Evolutionary conservation across 2,329 filamentous ascomycete genomes (phyloP).

Genomic region (Neurospora sp.): DNA sequence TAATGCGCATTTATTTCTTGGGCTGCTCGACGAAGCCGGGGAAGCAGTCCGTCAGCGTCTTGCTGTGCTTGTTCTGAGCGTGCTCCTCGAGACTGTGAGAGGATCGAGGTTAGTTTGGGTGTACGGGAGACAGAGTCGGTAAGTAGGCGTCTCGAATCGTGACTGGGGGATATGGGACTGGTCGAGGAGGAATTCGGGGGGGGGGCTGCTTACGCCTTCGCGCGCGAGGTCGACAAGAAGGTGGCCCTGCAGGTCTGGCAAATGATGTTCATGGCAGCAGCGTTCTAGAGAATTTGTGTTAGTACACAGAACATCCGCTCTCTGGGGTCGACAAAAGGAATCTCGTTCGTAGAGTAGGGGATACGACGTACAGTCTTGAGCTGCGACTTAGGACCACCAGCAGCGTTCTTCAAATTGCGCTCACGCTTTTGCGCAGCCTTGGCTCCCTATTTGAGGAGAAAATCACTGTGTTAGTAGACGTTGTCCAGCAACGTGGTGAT

Average conservation of each 20-base stretch:
- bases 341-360: background rate
- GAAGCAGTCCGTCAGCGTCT: constrained; percentile 63
- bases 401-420: constrained; percentile 54
- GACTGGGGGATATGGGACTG: background rate
- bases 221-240: constrained; percentile 68
- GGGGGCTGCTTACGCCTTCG: constrained; percentile 47
- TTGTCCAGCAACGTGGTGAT: constrained; percentile 2
- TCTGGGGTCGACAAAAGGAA: background rate
- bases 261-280: constrained; percentile 64
- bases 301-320: background rate
- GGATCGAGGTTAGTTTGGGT: constrained; percentile 5
- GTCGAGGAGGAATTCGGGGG: background rate
- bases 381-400: constrained; percentile 52
- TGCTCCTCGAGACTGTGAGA: constrained; percentile 53
- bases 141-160: background rate
- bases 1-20: constrained; percentile 6
- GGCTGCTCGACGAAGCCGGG: constrained; percentile 30
- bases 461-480: background rate
- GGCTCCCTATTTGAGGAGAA: constrained; percentile 22
- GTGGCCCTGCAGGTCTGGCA: constrained; percentile 69
- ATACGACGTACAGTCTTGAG: constrained; percentile 50
- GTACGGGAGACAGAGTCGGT: background rate
- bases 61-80: constrained; percentile 67
- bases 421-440: constrained; percentile 55
- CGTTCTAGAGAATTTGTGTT: constrained; percentile 42